phyloP scores from a whole-genome alignment of 352 stramenopile genomes.

The Pythium scleroteichum region DNA sequence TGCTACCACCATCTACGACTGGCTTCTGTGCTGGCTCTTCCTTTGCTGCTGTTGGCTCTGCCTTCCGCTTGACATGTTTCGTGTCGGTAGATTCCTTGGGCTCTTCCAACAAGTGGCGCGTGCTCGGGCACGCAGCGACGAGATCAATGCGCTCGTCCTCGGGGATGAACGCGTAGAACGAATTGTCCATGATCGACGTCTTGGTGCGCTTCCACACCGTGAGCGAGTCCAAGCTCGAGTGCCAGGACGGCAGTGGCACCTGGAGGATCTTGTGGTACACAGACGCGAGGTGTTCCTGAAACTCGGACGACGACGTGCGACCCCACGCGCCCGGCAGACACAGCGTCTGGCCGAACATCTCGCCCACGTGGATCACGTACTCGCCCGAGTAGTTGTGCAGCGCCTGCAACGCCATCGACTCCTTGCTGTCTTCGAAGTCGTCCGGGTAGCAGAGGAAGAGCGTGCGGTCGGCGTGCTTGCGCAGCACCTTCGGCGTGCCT shows the following conservation, averaged over 20 bases:
- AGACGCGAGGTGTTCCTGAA: constrained; percentile 88
- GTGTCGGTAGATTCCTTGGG: not conserved
- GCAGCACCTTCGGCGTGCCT: constrained; percentile 72
- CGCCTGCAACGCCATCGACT: constrained; percentile 89
- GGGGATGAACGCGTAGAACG: constrained; percentile 80
- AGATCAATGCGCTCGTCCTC: constrained; percentile 75
- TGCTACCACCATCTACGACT: not conserved
- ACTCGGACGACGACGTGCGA: constrained; percentile 90
- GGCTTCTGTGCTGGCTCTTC: not conserved
- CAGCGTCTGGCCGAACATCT: constrained; percentile 90
- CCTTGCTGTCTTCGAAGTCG: constrained; percentile 85
- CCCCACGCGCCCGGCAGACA: constrained; percentile 90
- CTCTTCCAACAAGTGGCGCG: constrained; percentile 59
- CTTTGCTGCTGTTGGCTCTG: not conserved
- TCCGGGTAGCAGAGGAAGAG: constrained; percentile 95
- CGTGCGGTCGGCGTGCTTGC: constrained; percentile 74
- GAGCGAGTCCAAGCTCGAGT: constrained; percentile 92
- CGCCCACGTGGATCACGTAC: constrained; percentile 93
- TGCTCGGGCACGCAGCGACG: constrained; percentile 55
- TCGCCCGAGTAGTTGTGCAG: constrained; percentile 91
- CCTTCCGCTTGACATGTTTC: constrained; percentile 10
- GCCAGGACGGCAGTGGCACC: constrained; percentile 89
- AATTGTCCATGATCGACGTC: constrained; percentile 83
- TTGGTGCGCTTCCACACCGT: constrained; percentile 95
- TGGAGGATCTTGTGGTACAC: constrained; percentile 95